phyloP scores from a whole-genome alignment of 1,284 basidiomycete genomes.

The Irpex lacteus region DNA sequence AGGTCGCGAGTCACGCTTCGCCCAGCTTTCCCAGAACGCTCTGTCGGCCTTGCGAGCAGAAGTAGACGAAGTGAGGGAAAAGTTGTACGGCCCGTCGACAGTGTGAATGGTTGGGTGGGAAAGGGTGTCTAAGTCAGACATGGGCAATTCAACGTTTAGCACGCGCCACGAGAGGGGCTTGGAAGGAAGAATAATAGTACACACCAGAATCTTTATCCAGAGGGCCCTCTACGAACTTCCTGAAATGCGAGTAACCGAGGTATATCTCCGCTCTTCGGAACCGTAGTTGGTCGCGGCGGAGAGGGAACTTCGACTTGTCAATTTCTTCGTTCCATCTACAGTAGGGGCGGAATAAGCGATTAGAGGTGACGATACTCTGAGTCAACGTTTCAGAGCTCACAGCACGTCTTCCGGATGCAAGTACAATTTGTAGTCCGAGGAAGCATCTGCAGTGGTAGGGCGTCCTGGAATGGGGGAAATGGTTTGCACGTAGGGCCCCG shows the following conservation, averaged over 20 bases:
- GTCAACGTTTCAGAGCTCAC: slow-evolving; percentile 14
- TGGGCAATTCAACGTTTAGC: background rate
- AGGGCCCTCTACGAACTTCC: slow-evolving; percentile 13
- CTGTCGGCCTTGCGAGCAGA: slow-evolving; percentile 6
- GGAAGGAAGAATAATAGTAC: background rate
- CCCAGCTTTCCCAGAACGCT: slow-evolving; percentile 23
- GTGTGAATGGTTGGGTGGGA: slow-evolving; percentile 11
- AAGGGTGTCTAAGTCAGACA: background rate
- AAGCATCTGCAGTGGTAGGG: slow-evolving; percentile 16
- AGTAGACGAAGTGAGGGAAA: slow-evolving; percentile 7
- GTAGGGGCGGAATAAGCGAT: slow-evolving; percentile 1
- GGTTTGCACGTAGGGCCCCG: slow-evolving; percentile 46
- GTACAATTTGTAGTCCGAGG: slow-evolving; percentile 21
- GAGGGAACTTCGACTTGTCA: slow-evolving; percentile 11
- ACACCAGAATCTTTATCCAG: background rate
- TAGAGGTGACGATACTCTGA: background rate
- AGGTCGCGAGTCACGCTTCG: background rate
- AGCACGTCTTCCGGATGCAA: slow-evolving; percentile 23
- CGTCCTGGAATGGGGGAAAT: slow-evolving; percentile 23
- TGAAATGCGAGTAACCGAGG: slow-evolving; percentile 40
- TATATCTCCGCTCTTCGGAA: slow-evolving; percentile 69
- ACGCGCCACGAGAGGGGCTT: background rate
- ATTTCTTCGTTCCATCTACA: slow-evolving; percentile 11
- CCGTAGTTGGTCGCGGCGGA: slow-evolving; percentile 60
- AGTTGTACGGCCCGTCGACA: slow-evolving; percentile 18